phyloP scores from a whole-genome alignment of 306 rosid species.

The Elaeagnus macrophylla region DNA sequence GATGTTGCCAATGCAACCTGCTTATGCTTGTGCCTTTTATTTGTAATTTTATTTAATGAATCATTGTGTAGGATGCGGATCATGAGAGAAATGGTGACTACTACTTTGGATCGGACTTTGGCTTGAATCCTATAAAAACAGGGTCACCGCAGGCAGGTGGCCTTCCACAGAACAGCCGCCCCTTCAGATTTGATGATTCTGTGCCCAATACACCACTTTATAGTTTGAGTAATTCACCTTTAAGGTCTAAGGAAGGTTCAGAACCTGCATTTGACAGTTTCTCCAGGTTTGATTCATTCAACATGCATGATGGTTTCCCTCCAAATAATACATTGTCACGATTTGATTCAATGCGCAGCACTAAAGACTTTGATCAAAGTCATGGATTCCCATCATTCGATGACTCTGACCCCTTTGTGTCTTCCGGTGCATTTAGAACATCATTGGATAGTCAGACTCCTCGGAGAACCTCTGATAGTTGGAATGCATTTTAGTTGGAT shows the following conservation, averaged over 20 bases:
- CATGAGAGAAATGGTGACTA: constrained; percentile 43
- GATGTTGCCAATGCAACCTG: background rate
- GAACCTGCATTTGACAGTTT: constrained; percentile 68
- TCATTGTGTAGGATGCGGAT: constrained; percentile 40
- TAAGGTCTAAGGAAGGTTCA: constrained; percentile 47
- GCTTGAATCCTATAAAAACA: constrained; percentile 74
- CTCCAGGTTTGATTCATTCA: constrained; percentile 78
- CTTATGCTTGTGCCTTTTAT: background rate
- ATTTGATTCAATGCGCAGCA: constrained; percentile 68
- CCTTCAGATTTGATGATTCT: constrained; percentile 78
- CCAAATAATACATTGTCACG: constrained; percentile 38
- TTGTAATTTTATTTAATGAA: background rate
- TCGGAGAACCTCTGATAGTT: constrained; percentile 6
- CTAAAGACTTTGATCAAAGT: constrained; percentile 58
- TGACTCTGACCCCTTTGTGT: constrained; percentile 80
- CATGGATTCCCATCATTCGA: constrained; percentile 77
- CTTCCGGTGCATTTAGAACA: constrained; percentile 57
- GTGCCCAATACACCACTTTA: constrained; percentile 90
- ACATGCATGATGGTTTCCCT: constrained; percentile 49
- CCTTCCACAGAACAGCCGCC: constrained; percentile 45
- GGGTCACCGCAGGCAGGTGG: constrained; percentile 45
- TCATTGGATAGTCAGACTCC: constrained; percentile 71
- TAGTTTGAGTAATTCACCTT: constrained; percentile 59
- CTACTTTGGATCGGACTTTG: constrained; percentile 63
- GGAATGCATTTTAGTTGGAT: constrained; percentile 77